phyloP scores from a whole-genome alignment of 1,284 basidiomycete genomes.

The Lignosus rhinocerotis region DNA sequence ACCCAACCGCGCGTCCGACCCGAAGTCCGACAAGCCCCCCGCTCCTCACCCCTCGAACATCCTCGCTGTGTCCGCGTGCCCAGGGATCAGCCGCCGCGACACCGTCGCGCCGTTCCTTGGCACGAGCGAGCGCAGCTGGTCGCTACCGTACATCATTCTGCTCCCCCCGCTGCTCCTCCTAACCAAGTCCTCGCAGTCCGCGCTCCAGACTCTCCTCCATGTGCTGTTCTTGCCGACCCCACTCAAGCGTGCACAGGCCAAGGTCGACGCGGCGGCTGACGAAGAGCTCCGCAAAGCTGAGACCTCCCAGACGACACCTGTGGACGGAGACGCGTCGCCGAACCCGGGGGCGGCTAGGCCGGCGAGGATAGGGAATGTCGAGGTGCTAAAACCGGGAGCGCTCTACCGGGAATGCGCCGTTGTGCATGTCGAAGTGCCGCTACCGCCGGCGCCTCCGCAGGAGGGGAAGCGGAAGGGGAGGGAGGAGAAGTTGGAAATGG shows the following conservation, averaged over 20 bases:
- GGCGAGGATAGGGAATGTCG: conserved; percentile 37
- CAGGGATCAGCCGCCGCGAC: conserved; percentile 69
- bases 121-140: conserved; percentile 41
- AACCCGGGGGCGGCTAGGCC: conserved; percentile 21
- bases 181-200: conserved; percentile 58
- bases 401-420: conserved; percentile 73
- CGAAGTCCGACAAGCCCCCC: conserved; percentile 14
- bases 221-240: conserved; percentile 75
- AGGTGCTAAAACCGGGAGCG: conserved; percentile 73
- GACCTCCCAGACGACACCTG: conserved; percentile 6
- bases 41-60: conserved; percentile 64
- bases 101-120: conserved; percentile 59
- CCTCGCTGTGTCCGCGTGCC: conserved; percentile 67
- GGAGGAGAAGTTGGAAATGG: conserved; percentile 31
- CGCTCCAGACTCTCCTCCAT: conserved; percentile 68
- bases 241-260: conserved; percentile 49
- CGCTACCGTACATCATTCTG: conserved; percentile 57
- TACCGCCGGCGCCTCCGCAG: conserved; percentile 8
- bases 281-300: conserved; percentile 18
- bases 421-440: conserved; percentile 47
- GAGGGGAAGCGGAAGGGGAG: conserved; percentile 25
- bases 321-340: conserved; percentile 7
- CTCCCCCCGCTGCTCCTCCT: conserved; percentile 62
- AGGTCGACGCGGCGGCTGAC: conserved; percentile 33
- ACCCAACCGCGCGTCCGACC: conserved; percentile 52